Conservation (phyloP, 139 green algal species). For the Diplosphaera chodatii region DNA sequence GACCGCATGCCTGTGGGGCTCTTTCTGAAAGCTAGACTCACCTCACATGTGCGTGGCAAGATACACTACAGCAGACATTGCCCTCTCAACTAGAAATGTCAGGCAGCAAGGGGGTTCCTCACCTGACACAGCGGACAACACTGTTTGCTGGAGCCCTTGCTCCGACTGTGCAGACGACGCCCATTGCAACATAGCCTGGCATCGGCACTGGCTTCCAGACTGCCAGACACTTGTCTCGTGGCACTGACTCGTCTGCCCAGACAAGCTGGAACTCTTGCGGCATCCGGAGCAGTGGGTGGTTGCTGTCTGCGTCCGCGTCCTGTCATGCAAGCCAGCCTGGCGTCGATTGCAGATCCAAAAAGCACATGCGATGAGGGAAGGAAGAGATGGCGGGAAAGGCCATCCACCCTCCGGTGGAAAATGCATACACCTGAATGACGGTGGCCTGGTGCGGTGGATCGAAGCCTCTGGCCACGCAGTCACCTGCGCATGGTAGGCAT, state of each 20-base stretch:
- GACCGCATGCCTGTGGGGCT: too few relatives aligned
- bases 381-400: too few relatives aligned
- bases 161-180: conserved; percentile 46
- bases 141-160: conserved; percentile 8
- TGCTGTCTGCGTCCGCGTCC: neutral
- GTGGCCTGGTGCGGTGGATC: conserved; percentile 35
- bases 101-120: too few relatives aligned
- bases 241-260: conserved; percentile 21
- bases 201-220: conserved; percentile 73
- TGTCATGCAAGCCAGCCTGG: too few relatives aligned
- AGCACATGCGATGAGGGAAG: too few relatives aligned
- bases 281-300: conserved; percentile 18
- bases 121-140: conserved; percentile 24
- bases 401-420: too few relatives aligned
- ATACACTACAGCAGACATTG: too few relatives aligned
- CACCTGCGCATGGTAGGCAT: conserved; percentile 19
- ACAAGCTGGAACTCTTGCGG: conserved; percentile 29
- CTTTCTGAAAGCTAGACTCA: too few relatives aligned
- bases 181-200: conserved; percentile 76
- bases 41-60: too few relatives aligned
- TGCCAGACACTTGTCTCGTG: conserved; percentile 27
- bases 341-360: too few relatives aligned
- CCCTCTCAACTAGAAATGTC: too few relatives aligned
- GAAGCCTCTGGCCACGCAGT: conserved; percentile 52
- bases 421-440: conserved; percentile 13